These are phyloP conservation scores for Tricholomella constricta DNA, from an alignment of 768 basidiomycete genomes.

Conservation along the genomic window DNA sequence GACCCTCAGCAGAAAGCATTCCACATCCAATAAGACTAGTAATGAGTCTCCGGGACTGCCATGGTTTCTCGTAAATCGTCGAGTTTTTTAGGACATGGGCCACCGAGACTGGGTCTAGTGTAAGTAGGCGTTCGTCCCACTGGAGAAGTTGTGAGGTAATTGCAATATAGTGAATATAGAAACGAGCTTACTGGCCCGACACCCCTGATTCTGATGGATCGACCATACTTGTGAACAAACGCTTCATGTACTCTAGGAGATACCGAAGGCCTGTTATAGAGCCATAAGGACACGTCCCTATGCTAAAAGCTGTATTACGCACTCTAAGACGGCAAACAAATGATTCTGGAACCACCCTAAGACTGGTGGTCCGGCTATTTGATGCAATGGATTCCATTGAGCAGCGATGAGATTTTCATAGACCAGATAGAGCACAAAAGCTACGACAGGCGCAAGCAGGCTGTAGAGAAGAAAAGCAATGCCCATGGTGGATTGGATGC, in stretches of 20 bases:
- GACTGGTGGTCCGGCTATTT: slow-evolving; percentile 63
- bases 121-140: slow-evolving; percentile 82
- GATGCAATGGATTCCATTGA: slow-evolving; percentile 47
- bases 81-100: slow-evolving; percentile 74
- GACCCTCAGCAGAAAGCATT: slow-evolving; percentile 79
- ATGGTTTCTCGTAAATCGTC: slow-evolving; percentile 80
- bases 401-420: slow-evolving; percentile 36
- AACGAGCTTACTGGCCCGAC: slow-evolving; percentile 60
- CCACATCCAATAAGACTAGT: slow-evolving; percentile 80
- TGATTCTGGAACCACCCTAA: slow-evolving; percentile 53
- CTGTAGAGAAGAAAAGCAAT: slow-evolving; percentile 9
- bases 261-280: slow-evolving; percentile 42
- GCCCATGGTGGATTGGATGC: slow-evolving; percentile 9
- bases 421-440: slow-evolving; percentile 23
- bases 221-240: slow-evolving; percentile 62
- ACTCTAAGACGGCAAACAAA: slow-evolving; percentile 61
- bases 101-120: slow-evolving; percentile 77
- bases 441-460: slow-evolving; percentile 1
- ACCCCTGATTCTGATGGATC: slow-evolving; percentile 70
- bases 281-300: background rate
- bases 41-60: slow-evolving; percentile 74
- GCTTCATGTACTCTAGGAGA: slow-evolving; percentile 57
- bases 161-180: background rate
- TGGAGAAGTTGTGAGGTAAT: slow-evolving; percentile 25
- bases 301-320: slow-evolving; percentile 20